Evolutionary conservation across 23 red algal species (phyloP), one percentile per base, ranked within the genome.

Genomic region (Rhodosorus marinus): DNA sequence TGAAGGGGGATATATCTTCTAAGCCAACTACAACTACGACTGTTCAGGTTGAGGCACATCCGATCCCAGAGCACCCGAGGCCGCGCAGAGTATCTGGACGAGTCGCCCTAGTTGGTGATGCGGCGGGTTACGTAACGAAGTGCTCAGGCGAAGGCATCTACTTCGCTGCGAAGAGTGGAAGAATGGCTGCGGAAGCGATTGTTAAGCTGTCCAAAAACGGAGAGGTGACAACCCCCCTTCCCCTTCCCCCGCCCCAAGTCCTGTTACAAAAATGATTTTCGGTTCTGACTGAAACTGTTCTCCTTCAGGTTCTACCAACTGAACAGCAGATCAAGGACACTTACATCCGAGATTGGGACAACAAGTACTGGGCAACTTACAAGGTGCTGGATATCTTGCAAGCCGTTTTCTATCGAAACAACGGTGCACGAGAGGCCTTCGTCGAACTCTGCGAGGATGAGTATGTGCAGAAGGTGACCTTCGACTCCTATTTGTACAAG

Each of bases 401-500:
- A 49, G 47, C 62, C 8, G 42, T 98, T 9, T 98, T 98, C 57
- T 98, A 98, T 66, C 62, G 62, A 30, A 85, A 69, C 62, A 69
- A 98, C 67, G 68, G 64, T 31, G 79, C 90, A 1, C 65, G 79
- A 20, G 90, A 98, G 63, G 70, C 90, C 5, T 98, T 98, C 51
- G 78, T 82, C 32, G 66, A 98, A 58, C 81, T 98, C 69, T 98
- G 90, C 38, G 90, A 74, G 31, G 90, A 98, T 47, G 90, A 98
- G 31, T 98, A 98, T 47, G 90, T 98, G 11, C 90, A 98, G 57
- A 40, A 77, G 36, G 81, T 98, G 30, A 98, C 90, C 29, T 98
- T 98, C 32, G 90, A 98, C 47, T 80, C 71, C 20, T 98, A 98
- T 46, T 68, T 98, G 2, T 98, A 98, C 72, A 98, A 98, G 78